These are phyloP conservation scores for Aspergillus avenaceus DNA, from an alignment of 495 filamentous ascomycete species.

Conservation along the genomic window DNA sequence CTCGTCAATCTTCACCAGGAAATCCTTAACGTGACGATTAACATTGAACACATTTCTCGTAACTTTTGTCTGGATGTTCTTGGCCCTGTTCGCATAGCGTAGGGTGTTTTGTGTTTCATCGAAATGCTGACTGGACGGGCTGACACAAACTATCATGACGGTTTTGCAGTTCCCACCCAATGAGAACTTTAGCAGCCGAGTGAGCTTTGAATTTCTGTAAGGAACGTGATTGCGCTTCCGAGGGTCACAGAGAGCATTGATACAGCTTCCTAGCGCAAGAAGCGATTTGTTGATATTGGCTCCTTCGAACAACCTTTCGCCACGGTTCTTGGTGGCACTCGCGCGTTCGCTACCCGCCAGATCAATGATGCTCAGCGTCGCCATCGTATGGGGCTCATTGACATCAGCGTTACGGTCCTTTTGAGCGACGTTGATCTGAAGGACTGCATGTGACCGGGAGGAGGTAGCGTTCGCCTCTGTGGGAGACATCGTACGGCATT, in stretches of 20 bases:
- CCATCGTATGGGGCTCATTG: constrained; percentile 96
- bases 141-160: constrained; percentile 99
- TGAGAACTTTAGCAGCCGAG: constrained; percentile 92
- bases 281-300: constrained; percentile 99
- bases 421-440: constrained; percentile 93
- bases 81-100: constrained; percentile 94
- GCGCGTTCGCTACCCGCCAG: constrained; percentile 94
- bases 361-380: constrained; percentile 97
- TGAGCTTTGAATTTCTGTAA: constrained; percentile 97
- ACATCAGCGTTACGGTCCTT: constrained; percentile 91
- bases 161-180: constrained; percentile 97
- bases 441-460: constrained; percentile 95
- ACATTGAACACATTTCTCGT: constrained; percentile 99
- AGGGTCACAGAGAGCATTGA: constrained; percentile 96
- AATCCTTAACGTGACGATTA: constrained; percentile 98
- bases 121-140: constrained; percentile 93
- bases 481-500: constrained; percentile 91
- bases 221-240: constrained; percentile 91
- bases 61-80: constrained; percentile 99
- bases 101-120: constrained; percentile 98
- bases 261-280: constrained; percentile 92
- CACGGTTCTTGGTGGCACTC: constrained; percentile 94
- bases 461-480: constrained; percentile 98
- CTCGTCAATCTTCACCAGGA: constrained; percentile 95
- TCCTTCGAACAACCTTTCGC: constrained; percentile 85